These are phyloP conservation scores for Amanita inopinata DNA, from an alignment of 768 basidiomycete genomes.

Conservation along the genomic window DNA sequence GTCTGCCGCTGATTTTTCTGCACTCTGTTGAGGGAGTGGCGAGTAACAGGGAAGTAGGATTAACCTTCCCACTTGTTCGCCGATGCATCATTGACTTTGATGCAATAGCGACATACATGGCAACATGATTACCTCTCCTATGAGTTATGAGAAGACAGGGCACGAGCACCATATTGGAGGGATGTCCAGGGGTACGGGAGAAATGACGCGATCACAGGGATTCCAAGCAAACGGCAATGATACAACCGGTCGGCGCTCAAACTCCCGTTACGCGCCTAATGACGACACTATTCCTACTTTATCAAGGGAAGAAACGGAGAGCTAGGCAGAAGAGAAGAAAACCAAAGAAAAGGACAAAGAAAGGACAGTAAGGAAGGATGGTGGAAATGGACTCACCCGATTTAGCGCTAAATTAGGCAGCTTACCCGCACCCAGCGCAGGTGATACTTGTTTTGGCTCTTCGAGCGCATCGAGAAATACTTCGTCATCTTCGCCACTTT, in stretches of 20 bases:
- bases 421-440: conserved; percentile 11
- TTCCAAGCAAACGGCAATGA: conserved; percentile 1
- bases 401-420: conserved; percentile 23
- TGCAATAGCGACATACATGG: background rate
- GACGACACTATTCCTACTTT: conserved; percentile 3
- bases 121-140: conserved; percentile 2
- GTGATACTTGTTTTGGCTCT: conserved; percentile 3
- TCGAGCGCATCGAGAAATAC: conserved; percentile 11
- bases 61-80: conserved; percentile 14
- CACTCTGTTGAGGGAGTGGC: conserved; percentile 13
- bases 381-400: conserved; percentile 21
- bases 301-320: background rate
- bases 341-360: conserved; percentile 3
- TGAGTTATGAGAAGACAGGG: background rate
- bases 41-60: conserved; percentile 16
- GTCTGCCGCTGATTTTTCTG: conserved; percentile 7
- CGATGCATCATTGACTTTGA: background rate
- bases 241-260: conserved; percentile 1
- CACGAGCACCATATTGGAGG: conserved; percentile 6
- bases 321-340: background rate
- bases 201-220: conserved; percentile 1
- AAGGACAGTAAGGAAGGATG: conserved; percentile 10
- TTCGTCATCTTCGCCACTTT: conserved; percentile 8
- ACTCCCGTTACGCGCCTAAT: conserved; percentile 6
- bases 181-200: conserved; percentile 9